Evolutionary conservation across 2,329 filamentous ascomycete species (phyloP).

Genomic region (Sporothrix pallida): DNA sequence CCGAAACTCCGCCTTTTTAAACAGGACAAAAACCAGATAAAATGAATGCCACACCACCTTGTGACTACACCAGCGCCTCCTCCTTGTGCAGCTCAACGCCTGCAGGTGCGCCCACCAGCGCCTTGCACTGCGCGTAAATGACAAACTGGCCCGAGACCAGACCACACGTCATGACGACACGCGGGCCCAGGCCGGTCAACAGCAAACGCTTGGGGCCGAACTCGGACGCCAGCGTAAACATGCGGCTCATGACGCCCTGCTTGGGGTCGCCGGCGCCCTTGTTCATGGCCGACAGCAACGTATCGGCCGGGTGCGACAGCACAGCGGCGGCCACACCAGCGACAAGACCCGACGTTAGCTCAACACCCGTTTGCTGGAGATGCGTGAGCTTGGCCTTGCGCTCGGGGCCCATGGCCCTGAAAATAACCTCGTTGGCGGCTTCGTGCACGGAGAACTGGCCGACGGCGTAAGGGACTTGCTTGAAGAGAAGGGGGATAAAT

Average conservation of each 20-base stretch:
- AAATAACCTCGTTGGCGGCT: constrained; percentile 80
- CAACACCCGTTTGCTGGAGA: constrained; percentile 78
- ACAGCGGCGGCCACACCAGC: constrained; percentile 88
- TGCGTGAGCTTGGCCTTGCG: constrained; percentile 71
- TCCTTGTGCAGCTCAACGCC: constrained; percentile 62
- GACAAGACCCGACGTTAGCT: constrained; percentile 83
- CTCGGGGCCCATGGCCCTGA: constrained; percentile 67
- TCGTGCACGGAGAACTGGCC: constrained; percentile 95
- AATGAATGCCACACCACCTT: neutral
- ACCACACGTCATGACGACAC: constrained; percentile 60
- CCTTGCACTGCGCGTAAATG: constrained; percentile 61
- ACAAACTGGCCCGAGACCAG: constrained; percentile 61
- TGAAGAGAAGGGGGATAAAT: constrained; percentile 84
- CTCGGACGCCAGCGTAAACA: constrained; percentile 58
- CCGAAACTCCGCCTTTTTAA: neutral
- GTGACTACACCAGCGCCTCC: constrained; percentile 32
- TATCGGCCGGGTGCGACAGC: constrained; percentile 86
- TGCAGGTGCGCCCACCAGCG: constrained; percentile 57
- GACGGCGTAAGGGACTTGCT: constrained; percentile 92
- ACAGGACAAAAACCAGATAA: neutral
- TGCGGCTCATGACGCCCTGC: constrained; percentile 56
- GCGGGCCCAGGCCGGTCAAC: constrained; percentile 55
- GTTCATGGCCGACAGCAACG: constrained; percentile 61
- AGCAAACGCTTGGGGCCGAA: constrained; percentile 58
- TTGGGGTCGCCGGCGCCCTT: constrained; percentile 58